Evolutionary conservation across 192 early-diverging fungal species (phyloP), one percentile per base, ranked within the genome.

Genomic region (Podila horticola): DNA sequence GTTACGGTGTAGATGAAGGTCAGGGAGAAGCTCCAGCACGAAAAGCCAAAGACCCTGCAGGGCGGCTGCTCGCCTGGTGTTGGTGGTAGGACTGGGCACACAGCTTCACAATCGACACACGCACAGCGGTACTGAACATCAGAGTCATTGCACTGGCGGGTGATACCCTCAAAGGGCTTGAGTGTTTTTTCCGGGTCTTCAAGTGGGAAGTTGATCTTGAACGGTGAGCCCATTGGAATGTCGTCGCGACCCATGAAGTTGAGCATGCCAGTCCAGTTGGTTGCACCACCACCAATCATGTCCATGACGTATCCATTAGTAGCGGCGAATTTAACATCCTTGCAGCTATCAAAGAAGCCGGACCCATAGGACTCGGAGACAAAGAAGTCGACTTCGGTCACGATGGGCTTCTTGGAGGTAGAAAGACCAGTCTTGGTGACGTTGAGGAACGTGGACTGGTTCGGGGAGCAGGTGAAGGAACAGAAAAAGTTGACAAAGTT

Each of bases 301-400:
- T 92, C 91, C 89, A 92, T 92, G 20, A 83, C 89, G 62, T 83
- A 92, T 4, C 91, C 86, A 85, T 92, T 92, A 31, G 86, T 88
- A 4, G 89, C 81, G 1, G 87, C 86, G 74, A 92, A 92, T 67
- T 92, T 92, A 71, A 92, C 88, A 38, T 92, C 89, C 64, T 92
- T 90, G 74, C 91, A 92, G 50, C 87, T 88, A 52, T 89, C 79
- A 62, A 75, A 92, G 59, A 92, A 88, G 57, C 85, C 88, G 8
- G 77, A 69, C 10, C 89, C 89, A 66, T 87, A 88, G 11, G 79
- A 31, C 41, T 88, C 86, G 26, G 79, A 89, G 11, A 92, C 91
- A 59, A 84, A 82, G 51, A 86, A 87, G 64, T 90, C 88, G 4
- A 86, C 55, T 15, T 71, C 69, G 22, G 84, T 85, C 0, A 88